Percentiles rank a stretch among this genome's conserved stretches.
These are phyloP conservation scores for Dothistroma septosporum DNA, from an alignment of 2,329 filamentous ascomycete species.

Conservation along the genomic window DNA sequence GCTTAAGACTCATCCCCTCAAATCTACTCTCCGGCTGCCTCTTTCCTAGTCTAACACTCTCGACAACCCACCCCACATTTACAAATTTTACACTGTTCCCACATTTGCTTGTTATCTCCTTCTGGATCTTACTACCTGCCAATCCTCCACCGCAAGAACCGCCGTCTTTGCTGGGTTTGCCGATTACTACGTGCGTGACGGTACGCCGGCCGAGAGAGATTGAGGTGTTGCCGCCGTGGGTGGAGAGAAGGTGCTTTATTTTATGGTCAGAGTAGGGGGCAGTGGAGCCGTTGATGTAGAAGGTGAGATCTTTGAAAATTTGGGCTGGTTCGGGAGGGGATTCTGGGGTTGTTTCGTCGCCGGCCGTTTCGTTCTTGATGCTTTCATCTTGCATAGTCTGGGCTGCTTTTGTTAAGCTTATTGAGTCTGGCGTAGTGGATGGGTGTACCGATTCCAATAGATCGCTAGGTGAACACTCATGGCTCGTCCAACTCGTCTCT, in stretches of 20 bases:
- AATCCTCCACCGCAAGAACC: conserved; percentile 68
- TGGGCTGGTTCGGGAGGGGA: conserved; percentile 18
- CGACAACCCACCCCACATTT: conserved; percentile 77
- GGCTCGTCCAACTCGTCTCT: conserved; percentile 34
- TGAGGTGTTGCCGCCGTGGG: conserved; percentile 69
- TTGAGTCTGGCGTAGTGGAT: conserved; percentile 1
- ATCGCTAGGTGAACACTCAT: conserved; percentile 31
- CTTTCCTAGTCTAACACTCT: conserved; percentile 72
- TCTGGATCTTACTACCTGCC: conserved; percentile 72
- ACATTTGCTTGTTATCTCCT: conserved; percentile 65
- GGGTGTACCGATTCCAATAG: conserved; percentile 27
- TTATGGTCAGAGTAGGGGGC: conserved; percentile 82
- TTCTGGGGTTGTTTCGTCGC: neutral
- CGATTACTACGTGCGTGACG: conserved; percentile 84
- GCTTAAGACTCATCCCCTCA: conserved; percentile 57
- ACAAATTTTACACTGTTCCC: conserved; percentile 75
- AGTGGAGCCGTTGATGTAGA: conserved; percentile 88
- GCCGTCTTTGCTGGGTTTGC: conserved; percentile 47
- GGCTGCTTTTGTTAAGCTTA: neutral
- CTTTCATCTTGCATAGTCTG: no score
- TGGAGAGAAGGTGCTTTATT: conserved; percentile 70
- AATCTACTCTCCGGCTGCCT: conserved; percentile 72
- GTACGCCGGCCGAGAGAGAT: conserved; percentile 65
- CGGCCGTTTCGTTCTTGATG: neutral
- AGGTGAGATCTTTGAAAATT: conserved; percentile 59